Evolutionary conservation across 1,284 basidiomycete genomes (phyloP), one percentile per base, ranked within the genome.

Genomic region (Mycosarcoma maydis): DNA sequence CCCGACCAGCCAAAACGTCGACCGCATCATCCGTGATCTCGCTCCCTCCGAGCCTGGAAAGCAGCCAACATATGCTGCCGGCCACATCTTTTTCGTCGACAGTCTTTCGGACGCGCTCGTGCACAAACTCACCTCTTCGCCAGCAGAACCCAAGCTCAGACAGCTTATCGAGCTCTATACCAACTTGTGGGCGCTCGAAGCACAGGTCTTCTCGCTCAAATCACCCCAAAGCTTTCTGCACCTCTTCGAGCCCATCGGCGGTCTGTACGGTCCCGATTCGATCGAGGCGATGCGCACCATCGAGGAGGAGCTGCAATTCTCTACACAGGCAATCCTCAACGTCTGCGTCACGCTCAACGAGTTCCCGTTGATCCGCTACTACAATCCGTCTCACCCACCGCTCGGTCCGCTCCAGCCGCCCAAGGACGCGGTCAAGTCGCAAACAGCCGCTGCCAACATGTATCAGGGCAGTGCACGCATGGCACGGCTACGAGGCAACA

Each of bases 31-130:
- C 75, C 54, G 67, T 10, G 80, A 81, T 34, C 49, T 81, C 29
- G 70, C 68, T 7, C 77, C 77, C 10, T 32, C 38, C 6, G 54
- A 61, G 19, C 44, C 55, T 1, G 65, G 52, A 1, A 23, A 33
- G 14, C 69, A 62, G 40, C 77, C 79, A 59, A 91, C 91, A 77
- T 98, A 98, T 81, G 89, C 89, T 23, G 90, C 86, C 0, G 96
- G 91, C 0, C 92, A 98, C 82, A 82, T 98, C 55, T 97, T 96
- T 86, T 98, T 98, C 82, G 86, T 95, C 49, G 96, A 98, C 82
- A 90, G 94, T 92, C 67, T 80, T 14, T 78, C 78, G 2, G 76
- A 80, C 33, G 47, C 58, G 4, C 75, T 80, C 29, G 64, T 80
- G 9, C 73, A 73, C 34, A 62, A 70, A 45, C 77, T 80, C 39